Evolutionary conservation across 768 basidiomycete species (phyloP), one percentile per base, ranked within the genome.

Genomic region (Xerocomellus dryophilus): DNA sequence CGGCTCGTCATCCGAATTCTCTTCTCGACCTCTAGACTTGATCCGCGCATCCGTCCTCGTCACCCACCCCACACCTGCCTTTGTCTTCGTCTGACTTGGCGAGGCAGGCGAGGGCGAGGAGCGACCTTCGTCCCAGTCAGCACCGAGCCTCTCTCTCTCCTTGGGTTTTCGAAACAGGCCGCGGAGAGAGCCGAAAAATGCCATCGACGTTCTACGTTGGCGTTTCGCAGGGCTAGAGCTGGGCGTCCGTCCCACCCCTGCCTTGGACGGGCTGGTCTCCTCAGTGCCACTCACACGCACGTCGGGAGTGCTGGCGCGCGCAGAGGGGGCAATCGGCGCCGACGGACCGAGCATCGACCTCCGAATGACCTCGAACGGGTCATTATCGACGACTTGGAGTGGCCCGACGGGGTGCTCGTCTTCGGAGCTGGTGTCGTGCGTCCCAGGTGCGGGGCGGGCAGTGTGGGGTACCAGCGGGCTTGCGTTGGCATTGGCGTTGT

Each of bases 11-110:
- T 67, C 69, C 5, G 61, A 65, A 31, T 57, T 51, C 12, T 51
- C 43, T 2, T 12, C 38, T 12, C 47, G 31, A 14, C 48, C 34
- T 17, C 12, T 42, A 1, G 32, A 20, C 18, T 47, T 56, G 43
- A 67, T 41, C 44, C 62, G 27, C 4, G 58, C 58, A 35, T 69
- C 69, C 42, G 68, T 69, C 31, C 68, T 50, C 17, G 69, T 67
- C n/a, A 67, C 61, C 70, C 70, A 71, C 4, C 59, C 53, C 10
- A 14, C 32, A 2, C 8, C 48, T 14, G 17, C 23, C 14, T 17
- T 47, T 4, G 39, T 17, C 18, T 31, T 18, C 32, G 25, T 10
- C 29, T 4, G 29, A 29, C 4, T 29, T 0, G 32, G 35, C 3
- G 35, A 11, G 12, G 31, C n/a, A 2, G 21, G 31, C 32, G 29